Evolutionary conservation across 1,139 yeast species (phyloP), one percentile per base, ranked within the genome.

Genomic region (Hansenula sp.): DNA sequence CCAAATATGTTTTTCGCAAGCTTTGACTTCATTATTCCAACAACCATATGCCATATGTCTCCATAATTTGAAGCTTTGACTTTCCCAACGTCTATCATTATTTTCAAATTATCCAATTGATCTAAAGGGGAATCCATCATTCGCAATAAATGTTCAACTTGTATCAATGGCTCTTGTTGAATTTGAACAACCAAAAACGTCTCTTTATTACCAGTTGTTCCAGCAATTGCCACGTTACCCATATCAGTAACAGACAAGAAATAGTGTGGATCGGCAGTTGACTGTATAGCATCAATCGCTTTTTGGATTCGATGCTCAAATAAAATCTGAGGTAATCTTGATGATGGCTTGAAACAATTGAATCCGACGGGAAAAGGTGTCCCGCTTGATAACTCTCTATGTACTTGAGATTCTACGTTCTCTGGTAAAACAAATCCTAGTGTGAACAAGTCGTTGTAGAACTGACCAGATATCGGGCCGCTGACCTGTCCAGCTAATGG

Each of bases 301-400:
- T 70, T 57, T 6, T 58, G 54, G 13, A 71, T 44, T 40, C 60
- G 61, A 48, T 60, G 58, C 13, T 18, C 25, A 1, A 31, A 19
- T 8, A 29, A 3, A 12, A 29, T n/a, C 16, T 29, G 6, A 4
- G 16, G n/a, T 11, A 18, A 4, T 13, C 5, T 9, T 2, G 8
- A 45, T 52, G 29, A 46, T 16, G 24, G 10, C 5, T 21, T 33
- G 13, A 36, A 36, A 10, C 70, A 57, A 38, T 58, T 58, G 47
- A 71, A 71, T 0, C 77, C 77, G 15, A 72, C 67, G 1, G 76
- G 68, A 48, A 63, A 71, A 1, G 76, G 66, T 12, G 67, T 55
- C 0, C 77, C 77, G n/a, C 76, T 70, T 6, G 62, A 69, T 40
- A 72, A 51, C 48, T 72, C 77, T 41, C 77, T 57, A 53, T 71